Conservation (phyloP, 768 basidiomycete genomes). For the Pholiota molesta region DNA sequence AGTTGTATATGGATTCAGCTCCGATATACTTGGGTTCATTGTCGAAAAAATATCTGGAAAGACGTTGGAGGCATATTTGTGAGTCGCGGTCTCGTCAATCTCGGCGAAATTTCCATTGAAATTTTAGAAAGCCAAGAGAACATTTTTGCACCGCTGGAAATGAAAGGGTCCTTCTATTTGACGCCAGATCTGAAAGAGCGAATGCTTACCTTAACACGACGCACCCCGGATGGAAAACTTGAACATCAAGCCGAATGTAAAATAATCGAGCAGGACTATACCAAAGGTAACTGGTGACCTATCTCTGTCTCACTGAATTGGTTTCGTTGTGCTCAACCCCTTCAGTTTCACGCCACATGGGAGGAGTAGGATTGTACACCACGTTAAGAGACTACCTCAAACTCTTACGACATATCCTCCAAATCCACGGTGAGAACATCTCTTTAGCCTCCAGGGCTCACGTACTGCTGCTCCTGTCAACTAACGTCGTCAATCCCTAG, state of each 20-base stretch:
- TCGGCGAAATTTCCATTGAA: not conserved
- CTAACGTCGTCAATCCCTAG: not conserved
- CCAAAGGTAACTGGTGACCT: conserved; percentile 18
- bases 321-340: not conserved
- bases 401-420: conserved; percentile 31
- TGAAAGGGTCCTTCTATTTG: conserved; percentile 29
- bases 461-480: not conserved
- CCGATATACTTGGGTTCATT: conserved; percentile 33
- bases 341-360: conserved; percentile 25
- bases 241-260: conserved; percentile 14
- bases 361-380: conserved; percentile 28
- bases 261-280: conserved; percentile 26
- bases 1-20: conserved; percentile 34
- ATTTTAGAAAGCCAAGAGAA: conserved; percentile 26
- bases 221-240: conserved; percentile 23
- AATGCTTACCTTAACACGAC: conserved; percentile 23
- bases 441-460: not conserved
- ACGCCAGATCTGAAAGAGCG: conserved; percentile 26
- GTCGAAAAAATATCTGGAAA: conserved; percentile 31
- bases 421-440: conserved; percentile 25
- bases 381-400: conserved; percentile 30
- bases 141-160: conserved; percentile 33
- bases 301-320: not conserved
- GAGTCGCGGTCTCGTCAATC: conserved; percentile 2
- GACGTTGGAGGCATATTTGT: conserved; percentile 32